Evolutionary conservation across 192 early-diverging fungal genomes (phyloP).

Genomic region (Umbelopsis ramanniana): DNA sequence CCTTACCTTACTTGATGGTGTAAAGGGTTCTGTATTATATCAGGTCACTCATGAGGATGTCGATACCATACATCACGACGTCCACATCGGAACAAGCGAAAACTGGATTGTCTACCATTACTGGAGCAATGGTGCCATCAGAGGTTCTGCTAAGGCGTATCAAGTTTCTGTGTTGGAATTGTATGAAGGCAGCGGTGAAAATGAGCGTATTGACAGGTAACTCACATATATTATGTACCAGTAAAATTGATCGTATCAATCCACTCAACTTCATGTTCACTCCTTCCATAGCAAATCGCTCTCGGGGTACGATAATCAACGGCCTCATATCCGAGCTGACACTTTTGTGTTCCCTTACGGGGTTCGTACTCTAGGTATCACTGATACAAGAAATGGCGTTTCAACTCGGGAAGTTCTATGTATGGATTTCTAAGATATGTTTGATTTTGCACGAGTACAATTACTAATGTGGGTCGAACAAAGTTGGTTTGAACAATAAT

Average conservation of each 20-base stretch:
- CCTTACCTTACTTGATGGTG: slow-evolving; percentile 86
- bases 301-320: slow-evolving; percentile 71
- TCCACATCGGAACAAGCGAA: slow-evolving; percentile 79
- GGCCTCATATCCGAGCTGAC: slow-evolving; percentile 75
- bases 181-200: slow-evolving; percentile 80
- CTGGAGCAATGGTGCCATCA: slow-evolving; percentile 75
- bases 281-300: slow-evolving; percentile 59
- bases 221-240: background rate
- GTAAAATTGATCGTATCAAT: background rate
- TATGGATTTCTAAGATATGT: slow-evolving; percentile 22
- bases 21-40: slow-evolving; percentile 85
- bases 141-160: slow-evolving; percentile 52
- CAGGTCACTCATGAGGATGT: slow-evolving; percentile 66
- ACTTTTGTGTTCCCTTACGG: slow-evolving; percentile 79
- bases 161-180: slow-evolving; percentile 85
- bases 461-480: background rate
- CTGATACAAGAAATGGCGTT: slow-evolving; percentile 84
- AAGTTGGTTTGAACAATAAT: slow-evolving; percentile 61
- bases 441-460: background rate
- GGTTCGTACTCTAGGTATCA: slow-evolving; percentile 81
- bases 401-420: slow-evolving; percentile 84
- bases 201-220: slow-evolving; percentile 70
- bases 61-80: slow-evolving; percentile 48
- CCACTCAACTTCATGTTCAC: background rate
- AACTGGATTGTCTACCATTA: slow-evolving; percentile 89